Percentiles rank a stretch among this genome's conserved stretches.
phyloP scores from a whole-genome alignment of 305 asterid genomes.

The Fraxinus sp. region DNA sequence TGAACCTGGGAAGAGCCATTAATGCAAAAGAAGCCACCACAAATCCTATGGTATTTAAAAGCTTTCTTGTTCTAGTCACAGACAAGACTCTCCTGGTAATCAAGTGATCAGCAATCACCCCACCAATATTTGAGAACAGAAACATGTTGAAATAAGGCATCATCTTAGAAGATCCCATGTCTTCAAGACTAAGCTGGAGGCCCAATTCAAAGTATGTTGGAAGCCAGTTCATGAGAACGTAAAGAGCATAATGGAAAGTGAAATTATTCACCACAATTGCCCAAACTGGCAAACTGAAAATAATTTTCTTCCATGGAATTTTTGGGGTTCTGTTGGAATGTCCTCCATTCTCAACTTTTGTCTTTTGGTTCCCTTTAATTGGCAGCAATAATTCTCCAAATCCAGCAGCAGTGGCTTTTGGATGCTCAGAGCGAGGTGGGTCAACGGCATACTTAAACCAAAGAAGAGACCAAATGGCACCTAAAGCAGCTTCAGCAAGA shows the following conservation, averaged over 20 bases:
- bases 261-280: slow-evolving; percentile 87
- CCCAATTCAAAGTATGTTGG: slow-evolving; percentile 95
- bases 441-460: slow-evolving; percentile 81
- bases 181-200: slow-evolving; percentile 78
- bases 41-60: slow-evolving; percentile 77
- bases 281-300: slow-evolving; percentile 76
- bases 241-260: slow-evolving; percentile 90
- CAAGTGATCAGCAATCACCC: slow-evolving; percentile 81
- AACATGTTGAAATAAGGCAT: slow-evolving; percentile 93
- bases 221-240: slow-evolving; percentile 98
- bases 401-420: slow-evolving; percentile 88
- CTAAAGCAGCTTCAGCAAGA: slow-evolving; percentile 76
- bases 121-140: slow-evolving; percentile 87
- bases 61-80: slow-evolving; percentile 75
- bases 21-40: slow-evolving; percentile 73
- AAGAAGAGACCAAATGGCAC: slow-evolving; percentile 78
- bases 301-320: slow-evolving; percentile 78
- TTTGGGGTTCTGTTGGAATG: slow-evolving; percentile 37
- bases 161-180: slow-evolving; percentile 99
- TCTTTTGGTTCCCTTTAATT: slow-evolving; percentile 40
- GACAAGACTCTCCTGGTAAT: slow-evolving; percentile 62
- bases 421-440: slow-evolving; percentile 94
- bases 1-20: slow-evolving; percentile 70
- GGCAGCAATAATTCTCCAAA: slow-evolving; percentile 85
- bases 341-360: slow-evolving; percentile 54